Base-by-base conservation (phyloP, 306 rosid species). In the Astragalus glycyphyllos region DNA sequence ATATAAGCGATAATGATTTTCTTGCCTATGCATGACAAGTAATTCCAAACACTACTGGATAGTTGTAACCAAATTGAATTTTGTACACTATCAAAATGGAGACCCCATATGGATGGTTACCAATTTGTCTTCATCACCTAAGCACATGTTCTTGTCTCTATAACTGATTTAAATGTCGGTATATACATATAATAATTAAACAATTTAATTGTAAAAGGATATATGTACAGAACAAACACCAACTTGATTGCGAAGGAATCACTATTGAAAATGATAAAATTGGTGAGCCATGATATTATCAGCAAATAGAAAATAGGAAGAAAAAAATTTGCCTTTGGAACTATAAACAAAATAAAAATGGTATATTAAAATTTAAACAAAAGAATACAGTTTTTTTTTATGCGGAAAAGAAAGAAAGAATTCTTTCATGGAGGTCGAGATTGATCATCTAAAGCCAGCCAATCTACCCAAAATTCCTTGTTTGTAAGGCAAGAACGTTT, bases 401-500 rank as follows among this genome's bases (percentile, higher is more conserved):
- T 14, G 17, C 5, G 37, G 37, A 46, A 34, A 34, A 48, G 37
- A 12, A 31, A 47, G 61, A 53, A 16, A 20, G 17, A 34, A 23
- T 48, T 41, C 3, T 35, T 61, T 34, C 20, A 12, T 10, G 12
- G 4, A 37, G 65, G 5, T 34, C 50, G 23, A 45, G 15, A 48
- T 48, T 17, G 5, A 41, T 63, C 61, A 76, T 50, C 72, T 78
- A 6, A 85, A 84, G 57, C 94, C 88, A 69, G 96, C 84, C 40
- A 87, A 72, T 55, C 85, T 80, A 2, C 97, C 98, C 79, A 94
- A 42, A 72, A 94, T 86, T 15, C 96, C 96, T 50, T 83, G 96
- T 77, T 87, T 91, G 83, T 89, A 94, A 1, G 99, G 99, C 86
- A 94, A 82, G 77, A 78, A 94, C 8, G 96, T 94, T 80, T 49